Percentiles rank a stretch among this genome's conserved stretches.
Evolutionary conservation across 106 monocot species (phyloP).

Genomic region (Allium fistulosum): DNA sequence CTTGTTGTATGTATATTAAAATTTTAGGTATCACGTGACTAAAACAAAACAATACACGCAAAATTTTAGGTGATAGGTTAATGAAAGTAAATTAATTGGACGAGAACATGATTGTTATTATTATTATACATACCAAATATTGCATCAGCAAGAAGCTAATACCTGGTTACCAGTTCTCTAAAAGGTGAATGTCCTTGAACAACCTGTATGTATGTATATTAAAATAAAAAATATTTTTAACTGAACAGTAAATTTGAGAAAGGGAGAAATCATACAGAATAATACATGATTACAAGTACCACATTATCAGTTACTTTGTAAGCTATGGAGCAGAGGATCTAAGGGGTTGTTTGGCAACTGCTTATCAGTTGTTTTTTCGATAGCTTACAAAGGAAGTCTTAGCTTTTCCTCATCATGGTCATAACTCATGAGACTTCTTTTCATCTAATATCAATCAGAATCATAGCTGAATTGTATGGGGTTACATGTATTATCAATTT

Average conservation of each 20-base stretch:
- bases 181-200: constrained; percentile 89
- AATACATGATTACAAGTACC: background rate
- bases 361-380: background rate
- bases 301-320: background rate
- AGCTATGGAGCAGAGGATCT: background rate
- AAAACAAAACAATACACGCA: background rate
- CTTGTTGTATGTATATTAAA: no score
- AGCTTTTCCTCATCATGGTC: no score
- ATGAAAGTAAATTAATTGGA: background rate
- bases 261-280: background rate
- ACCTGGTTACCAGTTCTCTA: constrained; percentile 63
- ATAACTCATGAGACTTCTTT: no score
- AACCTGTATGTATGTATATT: constrained; percentile 41
- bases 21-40: no score
- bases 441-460: no score
- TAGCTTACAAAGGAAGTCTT: background rate
- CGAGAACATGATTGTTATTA: background rate
- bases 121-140: background rate
- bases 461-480: no score
- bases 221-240: background rate
- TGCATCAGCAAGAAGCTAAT: background rate
- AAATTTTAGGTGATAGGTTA: background rate
- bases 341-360: background rate
- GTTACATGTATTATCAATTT: no score
- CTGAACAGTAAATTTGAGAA: background rate